These are phyloP conservation scores for Penicillium sp. DNA, from an alignment of 2,329 filamentous ascomycete species.

Conservation along the genomic window DNA sequence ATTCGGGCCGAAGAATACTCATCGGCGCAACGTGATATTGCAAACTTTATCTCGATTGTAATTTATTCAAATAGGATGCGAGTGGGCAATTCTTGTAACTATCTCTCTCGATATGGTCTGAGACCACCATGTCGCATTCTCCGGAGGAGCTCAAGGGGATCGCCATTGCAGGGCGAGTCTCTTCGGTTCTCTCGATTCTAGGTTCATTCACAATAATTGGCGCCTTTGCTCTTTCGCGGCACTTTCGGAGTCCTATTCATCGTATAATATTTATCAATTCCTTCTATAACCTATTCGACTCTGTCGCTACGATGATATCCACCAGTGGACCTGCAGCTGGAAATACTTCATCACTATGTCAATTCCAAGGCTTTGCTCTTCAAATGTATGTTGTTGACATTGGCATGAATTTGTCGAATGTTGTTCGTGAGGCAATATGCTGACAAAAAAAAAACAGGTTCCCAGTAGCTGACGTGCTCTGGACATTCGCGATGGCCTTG, in stretches of 20 bases:
- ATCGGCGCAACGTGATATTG: conserved; percentile 5
- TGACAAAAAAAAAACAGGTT: conserved; percentile 27
- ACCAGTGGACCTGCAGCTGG: conserved; percentile 37
- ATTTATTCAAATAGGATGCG: not conserved
- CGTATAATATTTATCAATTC: conserved; percentile 42
- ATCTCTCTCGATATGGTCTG: not conserved
- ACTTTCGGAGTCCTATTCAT: conserved; percentile 42
- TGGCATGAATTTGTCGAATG: not conserved
- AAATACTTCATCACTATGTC: conserved; percentile 33
- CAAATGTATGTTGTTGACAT: conserved; percentile 32
- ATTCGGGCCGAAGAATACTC: conserved; percentile 11
- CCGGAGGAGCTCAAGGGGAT: conserved; percentile 27
- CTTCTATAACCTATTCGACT: conserved; percentile 40
- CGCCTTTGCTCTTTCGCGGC: conserved; percentile 31
- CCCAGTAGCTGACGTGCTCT: conserved; percentile 39
- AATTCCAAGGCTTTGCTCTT: conserved; percentile 40
- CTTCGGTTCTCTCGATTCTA: conserved; percentile 33
- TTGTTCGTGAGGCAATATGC: not conserved
- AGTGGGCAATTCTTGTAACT: not conserved
- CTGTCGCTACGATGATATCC: conserved; percentile 41
- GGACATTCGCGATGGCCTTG: conserved; percentile 40
- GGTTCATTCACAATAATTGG: conserved; percentile 37
- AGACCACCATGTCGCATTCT: conserved; percentile 21
- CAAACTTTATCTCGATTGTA: not conserved
- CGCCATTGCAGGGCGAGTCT: conserved; percentile 31